Evolutionary conservation across 2,329 filamentous ascomycete genomes (phyloP).

Genomic region (Lachnellula occidentalis): DNA sequence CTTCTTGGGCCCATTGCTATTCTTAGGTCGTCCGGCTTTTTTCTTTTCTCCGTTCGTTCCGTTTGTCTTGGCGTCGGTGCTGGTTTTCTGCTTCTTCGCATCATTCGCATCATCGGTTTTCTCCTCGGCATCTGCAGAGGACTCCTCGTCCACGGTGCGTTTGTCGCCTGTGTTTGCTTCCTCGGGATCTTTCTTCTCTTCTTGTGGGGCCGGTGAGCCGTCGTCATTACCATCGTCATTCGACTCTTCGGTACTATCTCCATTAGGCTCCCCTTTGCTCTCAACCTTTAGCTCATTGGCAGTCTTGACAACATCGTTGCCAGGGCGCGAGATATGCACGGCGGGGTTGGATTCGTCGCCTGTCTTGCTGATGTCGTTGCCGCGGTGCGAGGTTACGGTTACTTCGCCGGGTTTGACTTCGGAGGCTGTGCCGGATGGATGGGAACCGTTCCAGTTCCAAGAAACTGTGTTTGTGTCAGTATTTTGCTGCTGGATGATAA

Average conservation of each 20-base stretch:
- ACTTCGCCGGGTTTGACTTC: constrained; percentile 55
- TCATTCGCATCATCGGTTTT: constrained; percentile 6
- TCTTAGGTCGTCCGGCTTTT: constrained; percentile 23
- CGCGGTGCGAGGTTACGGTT: constrained; percentile 53
- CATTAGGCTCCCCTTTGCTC: constrained; percentile 34
- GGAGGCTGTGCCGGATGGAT: constrained; percentile 51
- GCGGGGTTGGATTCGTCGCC: constrained; percentile 56
- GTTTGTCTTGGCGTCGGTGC: constrained; percentile 9
- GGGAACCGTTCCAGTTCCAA: constrained; percentile 54
- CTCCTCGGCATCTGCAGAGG: constrained; percentile 14
- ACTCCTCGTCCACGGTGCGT: constrained; percentile 24
- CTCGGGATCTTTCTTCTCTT: constrained; percentile 30
- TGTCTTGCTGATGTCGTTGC: constrained; percentile 60
- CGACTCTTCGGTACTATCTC: neutral
- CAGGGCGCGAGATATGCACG: constrained; percentile 51
- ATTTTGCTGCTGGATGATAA: neutral
- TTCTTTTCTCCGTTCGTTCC: constrained; percentile 16
- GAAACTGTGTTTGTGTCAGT: constrained; percentile 43
- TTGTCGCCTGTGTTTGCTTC: constrained; percentile 26
- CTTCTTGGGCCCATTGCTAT: constrained; percentile 21
- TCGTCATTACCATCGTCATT: constrained; percentile 8
- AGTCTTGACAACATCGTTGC: constrained; percentile 61
- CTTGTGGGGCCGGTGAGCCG: constrained; percentile 7
- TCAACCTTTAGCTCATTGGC: constrained; percentile 56
- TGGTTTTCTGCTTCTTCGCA: constrained; percentile 12